These are phyloP conservation scores for Westerdykella sp. DNA, from an alignment of 2,329 filamentous ascomycete species.

Conservation along the genomic window DNA sequence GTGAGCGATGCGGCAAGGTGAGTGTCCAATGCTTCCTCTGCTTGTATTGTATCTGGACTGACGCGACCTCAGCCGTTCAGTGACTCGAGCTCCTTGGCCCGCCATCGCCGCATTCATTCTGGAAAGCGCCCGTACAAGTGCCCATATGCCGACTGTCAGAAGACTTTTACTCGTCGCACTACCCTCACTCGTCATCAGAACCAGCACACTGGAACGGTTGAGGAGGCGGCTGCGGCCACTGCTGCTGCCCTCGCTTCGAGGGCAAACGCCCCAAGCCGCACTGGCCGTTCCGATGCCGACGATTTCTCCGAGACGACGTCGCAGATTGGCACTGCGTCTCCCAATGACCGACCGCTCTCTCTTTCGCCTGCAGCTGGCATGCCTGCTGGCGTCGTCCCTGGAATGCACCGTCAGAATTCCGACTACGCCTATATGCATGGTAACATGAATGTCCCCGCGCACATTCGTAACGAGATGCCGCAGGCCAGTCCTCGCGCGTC, in stretches of 20 bases:
- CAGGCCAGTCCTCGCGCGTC: conserved; percentile 62
- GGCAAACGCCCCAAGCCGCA: conserved; percentile 41
- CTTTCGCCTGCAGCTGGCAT: conserved; percentile 75
- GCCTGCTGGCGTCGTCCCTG: conserved; percentile 54
- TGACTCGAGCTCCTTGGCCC: conserved; percentile 87
- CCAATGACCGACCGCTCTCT: conserved; percentile 69
- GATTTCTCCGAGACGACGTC: conserved; percentile 66
- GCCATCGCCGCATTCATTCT: conserved; percentile 90
- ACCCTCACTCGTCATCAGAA: conserved; percentile 94
- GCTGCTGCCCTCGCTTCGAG: conserved; percentile 70
- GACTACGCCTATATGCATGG: conserved; percentile 69
- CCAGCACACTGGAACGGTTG: conserved; percentile 89
- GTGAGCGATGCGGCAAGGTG: conserved; percentile 94
- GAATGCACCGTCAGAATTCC: conserved; percentile 60
- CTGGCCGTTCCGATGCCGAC: conserved; percentile 63
- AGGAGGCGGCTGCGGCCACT: conserved; percentile 84
- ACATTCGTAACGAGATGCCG: conserved; percentile 70
- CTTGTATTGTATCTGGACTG: conserved; percentile 11
- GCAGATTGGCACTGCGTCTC: conserved; percentile 74
- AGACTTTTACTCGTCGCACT: conserved; percentile 93
- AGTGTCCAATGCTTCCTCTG: conserved; percentile 17
- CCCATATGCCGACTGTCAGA: conserved; percentile 94
- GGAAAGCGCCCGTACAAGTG: conserved; percentile 97
- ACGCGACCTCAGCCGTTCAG: conserved; percentile 69
- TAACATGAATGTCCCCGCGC: conserved; percentile 72